Evolutionary conservation across 192 early-diverging fungal genomes (phyloP), one percentile per base, ranked within the genome.

Genomic region (Coemansia sp.): DNA sequence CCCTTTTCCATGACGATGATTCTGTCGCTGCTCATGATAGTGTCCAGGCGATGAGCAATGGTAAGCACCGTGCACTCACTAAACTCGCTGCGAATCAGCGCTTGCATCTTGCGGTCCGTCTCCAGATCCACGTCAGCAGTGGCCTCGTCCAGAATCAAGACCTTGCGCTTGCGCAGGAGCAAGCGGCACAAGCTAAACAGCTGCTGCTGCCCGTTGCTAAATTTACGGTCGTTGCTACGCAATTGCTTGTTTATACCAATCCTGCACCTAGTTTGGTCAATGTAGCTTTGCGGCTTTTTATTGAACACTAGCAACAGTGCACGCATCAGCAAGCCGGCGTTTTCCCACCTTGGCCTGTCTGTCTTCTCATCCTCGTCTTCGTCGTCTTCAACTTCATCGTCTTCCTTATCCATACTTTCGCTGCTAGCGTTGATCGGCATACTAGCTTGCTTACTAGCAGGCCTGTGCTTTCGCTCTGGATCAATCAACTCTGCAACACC

Each of bases 41-140:
- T 91, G 51, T 91, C 89, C 4, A 91, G 69, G 24, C 91, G 86
- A 73, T 94, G 89, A 1, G 89, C 89, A 53, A 91, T 91, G 36
- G 87, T 87, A 2, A 91, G 61, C 9, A 89, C 74, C 2, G 71
- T 74, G 11, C 61, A 68, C 24, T 72, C 57, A 3, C 39, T 64
- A 71, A 90, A 89, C 49, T 87, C 71, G 10, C 65, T 70, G 6
- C 77, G 76, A 31, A 90, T 81, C 8, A 74, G 19, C 19, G 37
- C 20, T 35, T 74, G 71, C 5, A 74, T 59, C 22, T 39, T 25
- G 25, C 31, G 24, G 19, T 74, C 71, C 0, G 65, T 67, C 15
- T 57, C 49, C n/a, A 57, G 19, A 25, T 92, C 89, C 11, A 91
- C 77, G 2, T 80, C 64, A 7, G 89, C 79, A 8, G 90, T 92